Percentiles rank a stretch among this genome's conserved stretches.
These are phyloP conservation scores for Marasmius tenuissimus DNA, from an alignment of 1,284 basidiomycete species.

Conservation along the genomic window DNA sequence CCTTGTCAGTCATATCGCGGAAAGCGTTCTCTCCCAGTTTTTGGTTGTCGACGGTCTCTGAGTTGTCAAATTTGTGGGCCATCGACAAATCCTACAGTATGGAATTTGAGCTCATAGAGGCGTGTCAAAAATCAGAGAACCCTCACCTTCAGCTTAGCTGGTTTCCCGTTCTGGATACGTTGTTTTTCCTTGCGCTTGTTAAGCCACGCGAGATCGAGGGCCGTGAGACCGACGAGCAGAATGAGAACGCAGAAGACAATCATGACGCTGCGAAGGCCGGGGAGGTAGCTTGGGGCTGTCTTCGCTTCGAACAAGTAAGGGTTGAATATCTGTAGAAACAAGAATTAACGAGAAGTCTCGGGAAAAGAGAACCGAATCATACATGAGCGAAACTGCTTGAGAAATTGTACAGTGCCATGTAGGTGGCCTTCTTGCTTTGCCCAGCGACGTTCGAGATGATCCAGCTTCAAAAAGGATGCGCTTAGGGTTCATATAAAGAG, in stretches of 20 bases:
- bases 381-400: neutral
- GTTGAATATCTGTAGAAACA: too few relatives aligned
- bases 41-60: neutral
- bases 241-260: conserved; percentile 2
- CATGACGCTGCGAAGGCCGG: neutral
- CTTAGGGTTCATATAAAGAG: neutral
- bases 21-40: neutral
- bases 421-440: neutral
- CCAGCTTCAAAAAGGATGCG: neutral
- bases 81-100: neutral
- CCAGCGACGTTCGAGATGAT: conserved; percentile 1
- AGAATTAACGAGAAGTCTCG: neutral
- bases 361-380: neutral
- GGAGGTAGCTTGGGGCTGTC: neutral
- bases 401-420: conserved; percentile 1
- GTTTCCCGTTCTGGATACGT: neutral
- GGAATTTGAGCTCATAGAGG: too few relatives aligned
- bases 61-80: neutral
- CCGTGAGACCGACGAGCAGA: neutral
- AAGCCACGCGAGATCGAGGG: neutral
- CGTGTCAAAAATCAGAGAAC: too few relatives aligned
- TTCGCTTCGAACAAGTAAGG: conserved; percentile 1
- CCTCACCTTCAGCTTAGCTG: neutral
- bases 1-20: neutral
- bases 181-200: conserved; percentile 1